Evolutionary conservation across 768 basidiomycete species (phyloP), one percentile per base, ranked within the genome.

Genomic region (Naganishia vaughanmartiniae): DNA sequence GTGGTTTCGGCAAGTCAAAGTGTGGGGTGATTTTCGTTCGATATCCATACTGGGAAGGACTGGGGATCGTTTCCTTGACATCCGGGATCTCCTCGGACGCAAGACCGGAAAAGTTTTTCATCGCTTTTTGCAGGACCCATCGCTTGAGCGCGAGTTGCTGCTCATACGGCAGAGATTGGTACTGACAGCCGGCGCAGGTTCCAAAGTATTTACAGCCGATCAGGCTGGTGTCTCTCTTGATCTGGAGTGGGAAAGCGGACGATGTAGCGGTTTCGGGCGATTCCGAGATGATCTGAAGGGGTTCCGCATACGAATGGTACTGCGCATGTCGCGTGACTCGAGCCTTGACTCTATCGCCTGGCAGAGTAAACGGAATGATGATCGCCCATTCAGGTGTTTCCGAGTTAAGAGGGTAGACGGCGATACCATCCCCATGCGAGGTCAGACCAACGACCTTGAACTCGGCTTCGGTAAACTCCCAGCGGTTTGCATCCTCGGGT

Each of bases 21-120:
- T 99, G 96, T 0, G 96, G 96, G 0, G 96, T 97, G 66, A 99
- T 88, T 83, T 99, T 99, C 1, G 96, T 99, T 36, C 95, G 87
- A 79, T 99, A 99, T 65, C 85, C 87, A 79, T 95, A 97, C 66
- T 94, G 88, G 58, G 91, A 84, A 0, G 95, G 96, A 0, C 91
- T 93, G n/a, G 87, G 86, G 9, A 93, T 87, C 0, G 93, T 96
- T 0, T 87, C 81, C 46, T 85, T 84, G 24, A 93, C 87, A 0
- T 80, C 65, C 10, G 95, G 93, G 66, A 66, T 58, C 36, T 71
- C 70, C 9, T 55, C 28, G 15, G 56, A 54, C 78, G 81, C 28
- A 69, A 86, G 86, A 81, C 73, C 69, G 7, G 91, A 91, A 77
- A 89, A 93, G 74, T 88, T 89, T 69, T 84, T 81, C 80, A 91